A percentile compares a stretch with the other conserved stretches of the same genome.
Evolutionary conservation across 495 filamentous ascomycete genomes (phyloP).

Genomic region (Lepraria neglecta): DNA sequence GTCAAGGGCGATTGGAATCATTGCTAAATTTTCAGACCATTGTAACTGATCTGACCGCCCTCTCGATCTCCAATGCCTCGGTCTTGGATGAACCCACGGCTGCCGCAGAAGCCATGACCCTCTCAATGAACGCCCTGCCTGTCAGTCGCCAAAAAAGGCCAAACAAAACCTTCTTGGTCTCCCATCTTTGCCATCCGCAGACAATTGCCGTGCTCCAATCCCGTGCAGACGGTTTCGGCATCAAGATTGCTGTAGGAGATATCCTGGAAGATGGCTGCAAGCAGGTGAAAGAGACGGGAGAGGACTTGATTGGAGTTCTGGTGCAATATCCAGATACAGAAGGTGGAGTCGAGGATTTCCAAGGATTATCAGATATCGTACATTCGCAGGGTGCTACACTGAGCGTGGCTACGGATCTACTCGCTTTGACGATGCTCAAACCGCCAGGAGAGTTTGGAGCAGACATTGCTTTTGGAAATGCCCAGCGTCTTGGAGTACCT

Average conservation of each 20-base stretch:
- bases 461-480: constrained; percentile 92
- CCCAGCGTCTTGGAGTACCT: constrained; percentile 92
- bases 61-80: constrained; percentile 90
- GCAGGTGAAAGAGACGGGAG: constrained; percentile 63
- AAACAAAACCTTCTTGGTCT: constrained; percentile 78
- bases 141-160: constrained; percentile 63
- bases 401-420: constrained; percentile 83
- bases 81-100: constrained; percentile 91
- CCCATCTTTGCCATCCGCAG: constrained; percentile 77
- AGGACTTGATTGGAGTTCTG: constrained; percentile 83
- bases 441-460: constrained; percentile 95
- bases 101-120: constrained; percentile 94
- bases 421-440: constrained; percentile 83
- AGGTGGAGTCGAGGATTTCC: constrained; percentile 73
- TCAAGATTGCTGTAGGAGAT: constrained; percentile 69
- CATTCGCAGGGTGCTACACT: constrained; percentile 78
- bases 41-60: constrained; percentile 80
- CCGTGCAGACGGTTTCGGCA: constrained; percentile 89
- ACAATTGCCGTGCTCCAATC: constrained; percentile 81
- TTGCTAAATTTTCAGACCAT: constrained; percentile 96
- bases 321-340: constrained; percentile 94
- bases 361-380: constrained; percentile 63
- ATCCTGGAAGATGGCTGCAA: constrained; percentile 57
- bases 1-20: constrained; percentile 87
- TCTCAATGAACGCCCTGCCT: constrained; percentile 76